Evolutionary conservation across 228 moss, liverwort and hornwort species (phyloP).

Genomic region (Sphagnum fallax): DNA sequence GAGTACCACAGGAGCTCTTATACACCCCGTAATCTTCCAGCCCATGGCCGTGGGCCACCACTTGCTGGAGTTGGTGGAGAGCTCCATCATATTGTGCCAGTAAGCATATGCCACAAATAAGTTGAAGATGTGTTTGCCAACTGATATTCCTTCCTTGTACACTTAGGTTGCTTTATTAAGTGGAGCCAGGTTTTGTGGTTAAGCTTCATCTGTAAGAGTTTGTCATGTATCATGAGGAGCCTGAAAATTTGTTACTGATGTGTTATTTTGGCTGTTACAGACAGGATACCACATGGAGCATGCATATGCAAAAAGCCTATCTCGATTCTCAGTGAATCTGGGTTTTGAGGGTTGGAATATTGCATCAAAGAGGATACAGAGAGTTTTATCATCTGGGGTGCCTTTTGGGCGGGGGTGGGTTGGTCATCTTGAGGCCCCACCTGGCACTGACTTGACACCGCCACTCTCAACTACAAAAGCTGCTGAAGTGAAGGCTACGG

Average conservation of each 20-base stretch:
- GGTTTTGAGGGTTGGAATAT: constrained; percentile 25
- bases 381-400: constrained; percentile 19
- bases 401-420: constrained; percentile 31
- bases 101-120: constrained; percentile 11
- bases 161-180: neutral
- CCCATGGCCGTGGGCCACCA: constrained; percentile 46
- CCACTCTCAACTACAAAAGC: neutral
- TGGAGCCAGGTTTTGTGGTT: constrained; percentile 1
- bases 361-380: constrained; percentile 29
- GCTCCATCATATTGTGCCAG: constrained; percentile 35
- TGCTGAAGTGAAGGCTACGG: constrained; percentile 22
- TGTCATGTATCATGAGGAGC: neutral
- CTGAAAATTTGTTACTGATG: neutral
- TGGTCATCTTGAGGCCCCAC: constrained; percentile 1
- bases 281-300: constrained; percentile 25
- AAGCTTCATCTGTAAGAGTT: neutral
- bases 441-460: neutral
- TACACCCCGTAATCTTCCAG: constrained; percentile 36
- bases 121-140: neutral
- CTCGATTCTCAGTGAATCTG: constrained; percentile 26
- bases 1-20: constrained; percentile 51
- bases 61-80: constrained; percentile 49
- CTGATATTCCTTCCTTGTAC: neutral
- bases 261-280: constrained; percentile 6
- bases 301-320: constrained; percentile 38